Conservation (phyloP, 441 rosid species). For the Gossypium lobatum region DNA sequence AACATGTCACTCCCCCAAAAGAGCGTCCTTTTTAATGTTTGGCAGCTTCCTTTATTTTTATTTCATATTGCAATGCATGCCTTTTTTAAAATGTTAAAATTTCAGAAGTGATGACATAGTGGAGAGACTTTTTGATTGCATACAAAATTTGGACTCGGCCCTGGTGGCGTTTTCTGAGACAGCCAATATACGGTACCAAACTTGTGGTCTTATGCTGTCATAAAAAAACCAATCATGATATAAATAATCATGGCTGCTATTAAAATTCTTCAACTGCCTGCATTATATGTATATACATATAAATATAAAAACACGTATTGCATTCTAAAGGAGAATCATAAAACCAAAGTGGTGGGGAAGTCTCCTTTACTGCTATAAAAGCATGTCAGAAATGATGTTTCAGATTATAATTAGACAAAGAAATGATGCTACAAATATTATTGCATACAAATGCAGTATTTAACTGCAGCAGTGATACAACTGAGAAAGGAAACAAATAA, state of each 20-base stretch:
- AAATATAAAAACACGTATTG: neutral
- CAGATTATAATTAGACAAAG: neutral
- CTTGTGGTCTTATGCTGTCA: neutral
- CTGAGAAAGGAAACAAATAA: neutral
- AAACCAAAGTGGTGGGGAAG: neutral
- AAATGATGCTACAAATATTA: slow-evolving; percentile 1
- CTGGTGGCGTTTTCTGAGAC: neutral
- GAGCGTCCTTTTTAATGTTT: neutral
- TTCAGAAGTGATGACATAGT: slow-evolving; percentile 25
- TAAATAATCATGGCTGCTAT: neutral
- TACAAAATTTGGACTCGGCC: neutral
- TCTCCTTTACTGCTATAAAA: neutral
- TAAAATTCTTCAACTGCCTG: neutral
- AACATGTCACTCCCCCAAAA: neutral
- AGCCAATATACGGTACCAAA: neutral
- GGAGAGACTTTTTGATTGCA: slow-evolving; percentile 11
- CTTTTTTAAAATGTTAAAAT: neutral
- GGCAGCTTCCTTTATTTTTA: neutral
- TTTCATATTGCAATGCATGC: neutral
- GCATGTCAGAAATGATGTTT: neutral
- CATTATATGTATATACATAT: no score
- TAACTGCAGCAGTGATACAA: neutral
- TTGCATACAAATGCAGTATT: slow-evolving; percentile 1
- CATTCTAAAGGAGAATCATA: neutral
- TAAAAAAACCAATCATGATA: neutral